phyloP scores from a whole-genome alignment of 1,284 basidiomycete species.

The Takashimella tepidaria region DNA sequence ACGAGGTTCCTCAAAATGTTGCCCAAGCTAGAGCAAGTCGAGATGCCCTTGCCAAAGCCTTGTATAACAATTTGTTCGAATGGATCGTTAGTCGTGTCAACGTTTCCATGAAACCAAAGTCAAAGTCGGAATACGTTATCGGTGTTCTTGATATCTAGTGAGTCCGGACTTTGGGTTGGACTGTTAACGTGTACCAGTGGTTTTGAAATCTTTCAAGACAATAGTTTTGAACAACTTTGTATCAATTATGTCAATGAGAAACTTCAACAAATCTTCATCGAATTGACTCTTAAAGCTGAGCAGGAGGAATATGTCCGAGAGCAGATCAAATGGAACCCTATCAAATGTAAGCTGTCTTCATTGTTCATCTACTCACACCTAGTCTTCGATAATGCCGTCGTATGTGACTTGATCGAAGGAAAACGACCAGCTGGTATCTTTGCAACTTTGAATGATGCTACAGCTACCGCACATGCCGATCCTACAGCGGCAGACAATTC shows the following conservation, averaged over 20 bases:
- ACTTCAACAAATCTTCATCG: constrained; percentile 98
- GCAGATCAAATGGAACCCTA: constrained; percentile 99
- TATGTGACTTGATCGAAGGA: constrained; percentile 97
- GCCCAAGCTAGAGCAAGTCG: constrained; percentile 83
- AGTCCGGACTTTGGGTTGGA: constrained; percentile 10
- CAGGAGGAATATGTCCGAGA: constrained; percentile 97
- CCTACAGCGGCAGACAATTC: constrained; percentile 94
- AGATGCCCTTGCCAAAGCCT: constrained; percentile 90
- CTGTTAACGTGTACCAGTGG: constrained; percentile 52
- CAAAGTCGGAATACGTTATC: constrained; percentile 73
- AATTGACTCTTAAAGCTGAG: constrained; percentile 96
- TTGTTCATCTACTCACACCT: not conserved
- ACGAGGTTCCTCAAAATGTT: constrained; percentile 93
- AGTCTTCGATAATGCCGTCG: constrained; percentile 57
- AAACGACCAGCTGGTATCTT: constrained; percentile 95
- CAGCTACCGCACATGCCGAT: constrained; percentile 96
- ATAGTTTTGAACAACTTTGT: constrained; percentile 98
- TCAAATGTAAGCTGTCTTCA: constrained; percentile 59
- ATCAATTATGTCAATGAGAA: constrained; percentile 99
- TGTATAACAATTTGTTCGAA: constrained; percentile 98
- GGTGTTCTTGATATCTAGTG: constrained; percentile 94
- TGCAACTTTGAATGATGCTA: constrained; percentile 95
- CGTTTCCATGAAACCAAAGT: constrained; percentile 85
- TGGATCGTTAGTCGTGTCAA: constrained; percentile 99
- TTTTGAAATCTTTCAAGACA: constrained; percentile 97